A percentile compares a stretch with the other conserved stretches of the same genome.
These are phyloP conservation scores for Lactarius akahatsu DNA, from an alignment of 768 basidiomycete genomes.

Conservation along the genomic window DNA sequence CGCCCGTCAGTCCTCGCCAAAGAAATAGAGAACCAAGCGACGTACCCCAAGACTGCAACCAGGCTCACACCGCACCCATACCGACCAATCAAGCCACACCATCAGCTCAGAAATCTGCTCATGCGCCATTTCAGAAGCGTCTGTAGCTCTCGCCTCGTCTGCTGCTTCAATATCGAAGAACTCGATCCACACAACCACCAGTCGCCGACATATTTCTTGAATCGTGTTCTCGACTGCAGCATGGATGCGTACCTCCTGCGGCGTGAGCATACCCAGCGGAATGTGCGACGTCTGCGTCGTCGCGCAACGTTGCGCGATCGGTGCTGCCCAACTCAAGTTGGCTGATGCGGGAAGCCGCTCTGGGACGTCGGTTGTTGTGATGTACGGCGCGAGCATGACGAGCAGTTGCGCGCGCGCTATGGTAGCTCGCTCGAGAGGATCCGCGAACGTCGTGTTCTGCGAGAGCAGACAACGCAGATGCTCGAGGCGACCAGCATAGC, in stretches of 20 bases:
- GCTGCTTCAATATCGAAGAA: slow-evolving; percentile 30
- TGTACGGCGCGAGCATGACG: slow-evolving; percentile 36
- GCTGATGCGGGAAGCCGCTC: background rate
- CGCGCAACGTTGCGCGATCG: slow-evolving; percentile 27
- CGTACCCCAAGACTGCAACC: slow-evolving; percentile 26
- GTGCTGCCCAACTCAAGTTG: slow-evolving; percentile 23
- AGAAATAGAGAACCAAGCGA: background rate
- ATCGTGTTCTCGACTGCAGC: slow-evolving; percentile 17
- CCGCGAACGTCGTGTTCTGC: background rate
- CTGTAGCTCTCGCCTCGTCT: background rate
- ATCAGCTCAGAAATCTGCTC: slow-evolving; percentile 24
- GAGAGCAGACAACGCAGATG: slow-evolving; percentile 34
- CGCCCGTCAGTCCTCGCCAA: background rate
- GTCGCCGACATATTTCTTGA: slow-evolving; percentile 24
- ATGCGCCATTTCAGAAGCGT: slow-evolving; percentile 3
- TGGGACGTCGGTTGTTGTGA: slow-evolving; percentile 28
- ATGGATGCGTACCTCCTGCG: slow-evolving; percentile 25
- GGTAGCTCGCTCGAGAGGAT: slow-evolving; percentile 6
- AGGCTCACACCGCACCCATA: slow-evolving; percentile 27
- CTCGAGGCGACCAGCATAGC: slow-evolving; percentile 46
- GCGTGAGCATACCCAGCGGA: slow-evolving; percentile 21
- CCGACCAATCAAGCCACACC: slow-evolving; percentile 31
- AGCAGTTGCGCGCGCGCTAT: slow-evolving; percentile 22
- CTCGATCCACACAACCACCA: slow-evolving; percentile 24
- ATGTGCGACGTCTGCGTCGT: slow-evolving; percentile 14